Evolutionary conservation across 2,329 filamentous ascomycete species (phyloP).

Genomic region (Metarhizium sp.): DNA sequence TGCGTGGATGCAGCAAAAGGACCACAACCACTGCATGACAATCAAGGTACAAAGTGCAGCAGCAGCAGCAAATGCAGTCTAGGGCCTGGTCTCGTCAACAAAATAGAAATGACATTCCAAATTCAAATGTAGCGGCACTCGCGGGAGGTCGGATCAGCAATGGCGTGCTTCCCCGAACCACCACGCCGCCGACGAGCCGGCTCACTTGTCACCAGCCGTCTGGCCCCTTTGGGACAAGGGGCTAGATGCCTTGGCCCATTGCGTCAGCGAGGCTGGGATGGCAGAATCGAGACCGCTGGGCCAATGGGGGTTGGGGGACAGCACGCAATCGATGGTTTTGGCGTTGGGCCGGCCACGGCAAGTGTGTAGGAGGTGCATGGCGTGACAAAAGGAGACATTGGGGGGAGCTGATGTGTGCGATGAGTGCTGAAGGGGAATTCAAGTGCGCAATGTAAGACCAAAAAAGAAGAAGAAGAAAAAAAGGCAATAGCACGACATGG

Average conservation of each 20-base stretch:
- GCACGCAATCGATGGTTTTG: slow-evolving; percentile 16
- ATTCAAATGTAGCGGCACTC: not conserved
- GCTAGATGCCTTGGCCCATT: slow-evolving; percentile 8
- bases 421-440: no score
- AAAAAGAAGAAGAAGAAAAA: no score
- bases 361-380: no score
- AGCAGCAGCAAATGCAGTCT: no score
- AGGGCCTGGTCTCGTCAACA: not conserved
- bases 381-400: no score
- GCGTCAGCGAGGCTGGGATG: slow-evolving; percentile 20
- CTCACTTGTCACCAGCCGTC: not conserved
- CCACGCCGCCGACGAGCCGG: not conserved
- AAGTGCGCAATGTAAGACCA: no score
- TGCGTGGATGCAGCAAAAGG: no score
- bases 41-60: no score
- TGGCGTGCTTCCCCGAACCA: not conserved
- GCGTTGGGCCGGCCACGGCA: no score
- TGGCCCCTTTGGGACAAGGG: not conserved
- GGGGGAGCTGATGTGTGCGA: no score
- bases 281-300: slow-evolving; percentile 13
- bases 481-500: no score
- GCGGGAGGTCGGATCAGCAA: slow-evolving; percentile 1
- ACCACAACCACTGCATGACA: no score
- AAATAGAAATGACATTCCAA: not conserved
- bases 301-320: slow-evolving; percentile 15